A percentile compares a stretch with the other conserved stretches of the same genome.
phyloP scores from a whole-genome alignment of 805 yeast species.

The Priceomyces castillae region DNA sequence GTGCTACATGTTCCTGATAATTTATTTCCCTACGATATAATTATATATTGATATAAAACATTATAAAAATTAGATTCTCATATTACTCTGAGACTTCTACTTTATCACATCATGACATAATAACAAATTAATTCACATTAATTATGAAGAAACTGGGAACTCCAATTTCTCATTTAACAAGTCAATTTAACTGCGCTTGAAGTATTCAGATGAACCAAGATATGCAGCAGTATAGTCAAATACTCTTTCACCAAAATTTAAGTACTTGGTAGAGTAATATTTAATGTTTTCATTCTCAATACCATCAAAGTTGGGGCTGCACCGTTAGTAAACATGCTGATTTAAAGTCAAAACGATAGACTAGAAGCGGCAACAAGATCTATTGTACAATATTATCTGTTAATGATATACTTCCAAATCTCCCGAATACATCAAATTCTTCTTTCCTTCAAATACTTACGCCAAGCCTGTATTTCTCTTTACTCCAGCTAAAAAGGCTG shows the following conservation, averaged over 20 bases:
- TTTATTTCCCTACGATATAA: background rate
- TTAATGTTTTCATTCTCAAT: constrained; percentile 45
- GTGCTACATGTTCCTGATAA: background rate
- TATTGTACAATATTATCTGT: too few relatives aligned
- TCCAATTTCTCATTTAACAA: background rate
- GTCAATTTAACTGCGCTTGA: constrained; percentile 49
- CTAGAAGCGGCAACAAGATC: too few relatives aligned
- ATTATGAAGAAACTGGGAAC: too few relatives aligned
- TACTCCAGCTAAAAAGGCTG: constrained; percentile 70
- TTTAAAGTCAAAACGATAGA: too few relatives aligned
- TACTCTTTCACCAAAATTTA: constrained; percentile 81
- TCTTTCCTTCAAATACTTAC: constrained; percentile 8
- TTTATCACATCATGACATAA: too few relatives aligned
- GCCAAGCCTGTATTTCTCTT: constrained; percentile 68
- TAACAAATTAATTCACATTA: too few relatives aligned
- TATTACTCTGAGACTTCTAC: background rate
- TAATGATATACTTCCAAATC: too few relatives aligned
- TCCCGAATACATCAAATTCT: too few relatives aligned
- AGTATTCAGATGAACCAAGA: constrained; percentile 71
- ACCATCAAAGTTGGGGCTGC: constrained; percentile 45
- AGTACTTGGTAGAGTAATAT: constrained; percentile 59
- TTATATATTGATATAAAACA: background rate
- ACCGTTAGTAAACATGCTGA: background rate
- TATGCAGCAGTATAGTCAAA: constrained; percentile 70
- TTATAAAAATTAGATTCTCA: background rate